phyloP scores from a whole-genome alignment of 495 filamentous ascomycete species.

The Aspergillus campestris region DNA sequence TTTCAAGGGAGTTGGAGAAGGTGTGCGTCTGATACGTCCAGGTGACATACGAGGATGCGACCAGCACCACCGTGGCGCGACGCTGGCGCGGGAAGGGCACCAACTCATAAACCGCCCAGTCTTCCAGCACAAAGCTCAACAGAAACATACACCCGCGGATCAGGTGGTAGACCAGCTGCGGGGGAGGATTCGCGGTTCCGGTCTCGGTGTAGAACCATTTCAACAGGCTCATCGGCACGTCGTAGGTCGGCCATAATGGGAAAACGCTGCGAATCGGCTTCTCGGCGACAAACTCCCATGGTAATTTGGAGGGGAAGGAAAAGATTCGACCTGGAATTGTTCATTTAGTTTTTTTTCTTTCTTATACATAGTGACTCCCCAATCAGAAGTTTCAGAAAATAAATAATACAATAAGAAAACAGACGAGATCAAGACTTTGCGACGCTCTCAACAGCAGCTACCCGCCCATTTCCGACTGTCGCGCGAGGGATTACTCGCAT shows the following conservation, averaged over 20 bases:
- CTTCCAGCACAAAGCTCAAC: constrained; percentile 89
- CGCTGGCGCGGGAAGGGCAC: constrained; percentile 66
- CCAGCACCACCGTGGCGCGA: constrained; percentile 62
- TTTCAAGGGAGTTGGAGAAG: constrained; percentile 96
- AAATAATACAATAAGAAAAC: too few species aligned
- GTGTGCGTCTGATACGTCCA: constrained; percentile 99
- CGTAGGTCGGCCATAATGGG: constrained; percentile 91
- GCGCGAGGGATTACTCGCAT: too few species aligned
- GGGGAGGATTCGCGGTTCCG: constrained; percentile 45
- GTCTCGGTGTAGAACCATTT: constrained; percentile 73
- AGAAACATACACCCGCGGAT: constrained; percentile 84
- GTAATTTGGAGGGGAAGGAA: constrained; percentile 71
- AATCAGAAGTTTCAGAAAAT: too few species aligned
- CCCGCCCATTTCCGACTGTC: too few species aligned
- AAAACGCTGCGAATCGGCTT: constrained; percentile 89
- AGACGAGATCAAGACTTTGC: too few species aligned
- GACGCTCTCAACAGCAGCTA: too few species aligned
- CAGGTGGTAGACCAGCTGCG: constrained; percentile 78
- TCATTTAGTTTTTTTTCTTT: constrained; percentile 5
- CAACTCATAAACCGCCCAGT: constrained; percentile 93
- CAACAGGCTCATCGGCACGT: constrained; percentile 81
- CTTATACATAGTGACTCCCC: too few species aligned
- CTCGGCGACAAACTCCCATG: constrained; percentile 90
- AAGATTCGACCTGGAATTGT: constrained; percentile 68
- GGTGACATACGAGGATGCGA: constrained; percentile 94